Evolutionary conservation across 139 green algal species (phyloP), one percentile per base, ranked within the genome.

Genomic region (Cymbomonas tetramitiformis): DNA sequence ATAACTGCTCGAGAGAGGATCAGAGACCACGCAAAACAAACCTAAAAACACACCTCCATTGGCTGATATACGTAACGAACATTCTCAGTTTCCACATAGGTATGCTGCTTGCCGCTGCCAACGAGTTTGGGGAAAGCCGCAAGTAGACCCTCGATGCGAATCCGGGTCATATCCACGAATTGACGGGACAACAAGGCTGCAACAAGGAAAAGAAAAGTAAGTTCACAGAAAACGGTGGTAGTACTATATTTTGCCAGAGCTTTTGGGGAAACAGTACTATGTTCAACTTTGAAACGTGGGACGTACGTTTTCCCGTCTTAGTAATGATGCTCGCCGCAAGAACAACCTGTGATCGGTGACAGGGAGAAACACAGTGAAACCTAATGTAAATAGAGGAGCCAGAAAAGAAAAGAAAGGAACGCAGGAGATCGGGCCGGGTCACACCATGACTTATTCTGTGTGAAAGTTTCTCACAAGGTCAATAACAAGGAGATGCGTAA

Each of bases 1-100:
- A n/a, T n/a, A n/a, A n/a, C n/a, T n/a, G n/a, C n/a, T n/a, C n/a
- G n/a, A n/a, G n/a, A n/a, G n/a, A n/a, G n/a, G n/a, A n/a, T n/a
- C n/a, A n/a, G n/a, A n/a, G n/a, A n/a, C n/a, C n/a, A n/a, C n/a
- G n/a, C 68, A 26, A 34, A 94, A n/a, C n/a, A n/a, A n/a, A n/a
- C n/a, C n/a, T n/a, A n/a, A n/a, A n/a, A n/a, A n/a, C n/a, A n/a
- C n/a, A n/a, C 83, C 74, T 99, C 92, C 65, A 99, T 80, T 2
- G 92, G 88, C 67, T 98, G 91, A 65, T 98, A 99, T 33, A 99
- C 75, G 67, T 99, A 99, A 38, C 92, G 83, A 30, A 99, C 90
- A 48, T 94, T 96, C 57, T 98, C 92, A 23, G 92, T 97, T 74
- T 99, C 92, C 30, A 99, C 83, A 51, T 88, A 98, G 0, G 92